phyloP scores from a whole-genome alignment of 1,284 basidiomycete genomes.

The Puccinia hordei region DNA sequence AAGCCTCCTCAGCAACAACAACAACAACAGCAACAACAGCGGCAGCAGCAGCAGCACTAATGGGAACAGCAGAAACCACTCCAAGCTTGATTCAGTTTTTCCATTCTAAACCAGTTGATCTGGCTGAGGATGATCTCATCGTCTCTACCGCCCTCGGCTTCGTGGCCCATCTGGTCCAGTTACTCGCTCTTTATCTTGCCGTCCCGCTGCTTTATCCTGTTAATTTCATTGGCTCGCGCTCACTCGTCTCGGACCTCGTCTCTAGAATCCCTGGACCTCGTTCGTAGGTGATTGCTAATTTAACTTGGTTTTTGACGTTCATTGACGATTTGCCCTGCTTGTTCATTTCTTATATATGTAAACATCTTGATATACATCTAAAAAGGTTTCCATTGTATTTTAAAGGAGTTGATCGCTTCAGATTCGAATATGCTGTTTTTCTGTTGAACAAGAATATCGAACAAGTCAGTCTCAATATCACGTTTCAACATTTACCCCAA shows the following conservation, averaged over 20 bases:
- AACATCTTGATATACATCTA: conserved; percentile 50
- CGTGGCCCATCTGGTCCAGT: conserved; percentile 77
- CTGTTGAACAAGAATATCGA: conserved; percentile 97
- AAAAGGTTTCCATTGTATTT: conserved; percentile 92
- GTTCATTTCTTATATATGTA: conserved; percentile 1
- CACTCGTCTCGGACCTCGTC: conserved; percentile 83
- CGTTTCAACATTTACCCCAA: background rate
- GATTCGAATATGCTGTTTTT: conserved; percentile 97
- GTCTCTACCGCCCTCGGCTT: conserved; percentile 79
- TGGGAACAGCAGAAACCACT: conserved; percentile 68
- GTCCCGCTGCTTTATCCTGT: conserved; percentile 82
- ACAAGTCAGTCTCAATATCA: conserved; percentile 65
- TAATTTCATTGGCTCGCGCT: conserved; percentile 81
- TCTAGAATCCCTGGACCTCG: conserved; percentile 89
- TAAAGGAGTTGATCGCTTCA: conserved; percentile 88
- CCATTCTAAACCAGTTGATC: conserved; percentile 60
- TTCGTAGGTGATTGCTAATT: conserved; percentile 66
- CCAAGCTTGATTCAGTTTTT: conserved; percentile 66
- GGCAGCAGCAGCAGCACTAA: too few relatives aligned
- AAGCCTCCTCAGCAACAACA: background rate
- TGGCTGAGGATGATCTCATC: conserved; percentile 78
- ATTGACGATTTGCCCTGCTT: conserved; percentile 24
- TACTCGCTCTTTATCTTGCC: conserved; percentile 76
- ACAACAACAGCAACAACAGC: background rate
- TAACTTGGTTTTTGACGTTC: conserved; percentile 22